Base-by-base conservation (phyloP, 306 rosid species). In the Cicer yamashitae region DNA sequence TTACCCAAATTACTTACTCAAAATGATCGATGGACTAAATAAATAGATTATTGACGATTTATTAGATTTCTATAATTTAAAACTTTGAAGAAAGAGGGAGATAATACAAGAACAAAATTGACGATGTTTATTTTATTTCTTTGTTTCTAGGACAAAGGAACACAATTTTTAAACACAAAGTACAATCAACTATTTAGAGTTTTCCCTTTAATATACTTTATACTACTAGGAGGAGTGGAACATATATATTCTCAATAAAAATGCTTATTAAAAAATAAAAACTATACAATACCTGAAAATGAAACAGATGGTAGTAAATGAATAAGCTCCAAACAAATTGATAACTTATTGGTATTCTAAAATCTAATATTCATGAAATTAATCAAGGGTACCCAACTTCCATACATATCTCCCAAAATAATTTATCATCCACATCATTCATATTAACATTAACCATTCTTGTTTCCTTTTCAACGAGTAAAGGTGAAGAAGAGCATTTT, bases 361-460 rank as follows among this genome's bases (percentile, higher is more conserved):
- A 79, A 67, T 56, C 15, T n/a, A 2, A 17, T 18, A 39, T 34
- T 78, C 61, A n/a, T 46, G 44, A 75, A 34, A 20, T 60, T 57
- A 83, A 5, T 60, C 68, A 83, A 5, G 89, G 88, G 56, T 88
- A 86, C 61, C 89, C 92, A 6, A 67, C 84, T 15, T 64, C 89
- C 50, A 88, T 83, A 78, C 89, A 88, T 8, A 79, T 82, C 80
- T 86, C 89, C 92, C 92, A 88, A 61, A 86, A 88, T 44, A 84
- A 45, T 77, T 83, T 84, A 10, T 88, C 92, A 75, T 79, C 89
- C 67, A 82, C 77, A 61, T 84, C 84, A 71, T 67, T 71, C 62
- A 69, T 45, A 46, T 75, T 30, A 20, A 65, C 77, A 8, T 67
- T 59, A 72, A 47, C 71, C 44, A 65, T 53, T 61, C 76, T 82